Conservation (phyloP, 2,329 filamentous ascomycete species). For the Fusarium musae region DNA sequence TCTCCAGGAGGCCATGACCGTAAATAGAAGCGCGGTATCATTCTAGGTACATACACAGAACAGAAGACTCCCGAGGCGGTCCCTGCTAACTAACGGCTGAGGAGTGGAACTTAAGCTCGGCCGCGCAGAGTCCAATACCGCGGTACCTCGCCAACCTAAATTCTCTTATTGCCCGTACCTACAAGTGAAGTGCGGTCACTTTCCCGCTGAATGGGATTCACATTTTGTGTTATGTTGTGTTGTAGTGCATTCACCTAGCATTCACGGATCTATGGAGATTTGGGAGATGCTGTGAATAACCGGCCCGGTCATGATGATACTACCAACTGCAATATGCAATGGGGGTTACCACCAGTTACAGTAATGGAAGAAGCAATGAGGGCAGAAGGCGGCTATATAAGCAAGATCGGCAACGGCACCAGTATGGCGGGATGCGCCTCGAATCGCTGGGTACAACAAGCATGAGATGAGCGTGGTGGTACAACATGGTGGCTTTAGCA, state of each 20-base stretch:
- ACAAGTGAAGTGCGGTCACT: slow-evolving; percentile 3
- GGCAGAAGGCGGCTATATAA: slow-evolving; percentile 24
- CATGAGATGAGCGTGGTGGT: slow-evolving; percentile 20
- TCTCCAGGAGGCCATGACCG: slow-evolving; percentile 9
- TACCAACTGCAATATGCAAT: slow-evolving; percentile 6
- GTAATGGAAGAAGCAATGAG: slow-evolving; percentile 14
- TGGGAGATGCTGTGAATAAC: slow-evolving; percentile 31
- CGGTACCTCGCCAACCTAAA: slow-evolving; percentile 28
- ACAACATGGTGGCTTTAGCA: slow-evolving; percentile 7
- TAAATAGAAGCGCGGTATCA: slow-evolving; percentile 10
- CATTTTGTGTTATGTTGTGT: not conserved
- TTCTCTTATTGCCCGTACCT: slow-evolving; percentile 2
- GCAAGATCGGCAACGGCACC: slow-evolving; percentile 14
- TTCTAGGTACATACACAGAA: slow-evolving; percentile 7
- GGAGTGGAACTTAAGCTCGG: slow-evolving; percentile 36
- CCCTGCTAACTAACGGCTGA: slow-evolving; percentile 20
- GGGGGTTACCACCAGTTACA: slow-evolving; percentile 23
- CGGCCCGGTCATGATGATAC: slow-evolving; percentile 38
- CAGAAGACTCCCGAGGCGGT: slow-evolving; percentile 12
- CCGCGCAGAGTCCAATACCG: slow-evolving; percentile 7
- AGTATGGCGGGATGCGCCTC: slow-evolving; percentile 17
- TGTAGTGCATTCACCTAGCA: slow-evolving; percentile 30
- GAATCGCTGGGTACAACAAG: slow-evolving; percentile 11
- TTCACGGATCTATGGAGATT: slow-evolving; percentile 38
- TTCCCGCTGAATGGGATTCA: not conserved